Evolutionary conservation across 345 rosid species (phyloP).

Genomic region (Arabidopsis thaliana): DNA sequence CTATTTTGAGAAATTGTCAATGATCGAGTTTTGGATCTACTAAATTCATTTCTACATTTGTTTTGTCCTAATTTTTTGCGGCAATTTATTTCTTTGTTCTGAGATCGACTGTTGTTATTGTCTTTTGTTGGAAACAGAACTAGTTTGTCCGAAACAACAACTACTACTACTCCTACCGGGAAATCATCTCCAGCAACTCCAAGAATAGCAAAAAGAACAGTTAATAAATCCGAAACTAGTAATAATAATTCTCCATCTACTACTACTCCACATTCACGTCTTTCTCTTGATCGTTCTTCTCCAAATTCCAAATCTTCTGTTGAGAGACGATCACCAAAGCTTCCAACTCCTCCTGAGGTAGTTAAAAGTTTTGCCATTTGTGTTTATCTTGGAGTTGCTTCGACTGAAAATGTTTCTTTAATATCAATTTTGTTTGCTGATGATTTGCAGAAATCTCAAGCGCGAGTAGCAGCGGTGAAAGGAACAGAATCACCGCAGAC

Average conservation of each 20-base stretch:
- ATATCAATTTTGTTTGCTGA: constrained; percentile 30
- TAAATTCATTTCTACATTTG: not conserved
- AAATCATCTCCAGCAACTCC: constrained; percentile 80
- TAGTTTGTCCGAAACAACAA: constrained; percentile 62
- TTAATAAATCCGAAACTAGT: constrained; percentile 63
- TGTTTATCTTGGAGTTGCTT: not conserved
- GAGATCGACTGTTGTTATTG: constrained; percentile 12
- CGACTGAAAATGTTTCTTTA: constrained; percentile 9
- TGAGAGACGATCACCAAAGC: constrained; percentile 75
- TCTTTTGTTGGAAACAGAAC: constrained; percentile 57
- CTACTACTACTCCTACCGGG: constrained; percentile 49
- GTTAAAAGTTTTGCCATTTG: too few species aligned
- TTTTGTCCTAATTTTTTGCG: not conserved
- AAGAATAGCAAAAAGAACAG: constrained; percentile 59
- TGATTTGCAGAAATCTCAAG: constrained; percentile 64
- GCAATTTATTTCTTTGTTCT: not conserved
- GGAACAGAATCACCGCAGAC: constrained; percentile 61
- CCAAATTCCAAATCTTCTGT: constrained; percentile 62
- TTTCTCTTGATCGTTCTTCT: constrained; percentile 75
- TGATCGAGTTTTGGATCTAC: constrained; percentile 25
- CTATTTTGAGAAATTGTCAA: constrained; percentile 43
- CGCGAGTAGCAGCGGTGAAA: constrained; percentile 53
- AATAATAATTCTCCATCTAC: constrained; percentile 69
- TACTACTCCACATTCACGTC: constrained; percentile 59
- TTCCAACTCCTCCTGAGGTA: constrained; percentile 68